Conservation (phyloP, 345 rosid species). For the Brassica carinata region DNA sequence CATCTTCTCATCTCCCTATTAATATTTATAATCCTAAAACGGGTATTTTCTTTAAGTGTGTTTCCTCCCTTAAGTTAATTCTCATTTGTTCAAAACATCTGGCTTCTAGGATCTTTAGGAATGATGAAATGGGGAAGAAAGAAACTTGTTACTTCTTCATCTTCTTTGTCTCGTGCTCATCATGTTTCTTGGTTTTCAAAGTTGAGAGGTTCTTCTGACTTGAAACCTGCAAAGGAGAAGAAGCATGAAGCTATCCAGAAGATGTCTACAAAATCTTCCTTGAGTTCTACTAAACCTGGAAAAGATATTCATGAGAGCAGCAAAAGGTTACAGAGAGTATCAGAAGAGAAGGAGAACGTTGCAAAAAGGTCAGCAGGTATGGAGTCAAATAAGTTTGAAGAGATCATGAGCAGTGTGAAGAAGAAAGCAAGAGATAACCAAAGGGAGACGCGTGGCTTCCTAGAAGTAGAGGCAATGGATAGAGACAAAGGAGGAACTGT, state of each 20-base stretch:
- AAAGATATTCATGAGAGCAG: constrained; percentile 50
- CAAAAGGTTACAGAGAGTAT: constrained; percentile 61
- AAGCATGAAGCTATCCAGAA: constrained; percentile 40
- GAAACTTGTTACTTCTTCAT: constrained; percentile 44
- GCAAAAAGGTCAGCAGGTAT: constrained; percentile 30
- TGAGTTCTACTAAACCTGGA: constrained; percentile 30
- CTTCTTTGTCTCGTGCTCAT: constrained; percentile 51
- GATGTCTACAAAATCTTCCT: constrained; percentile 34
- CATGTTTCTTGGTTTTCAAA: constrained; percentile 64
- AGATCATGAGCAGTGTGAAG: constrained; percentile 46
- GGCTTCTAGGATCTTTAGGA: background rate
- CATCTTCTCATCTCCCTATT: constrained; percentile 29
- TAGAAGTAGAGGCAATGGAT: constrained; percentile 28
- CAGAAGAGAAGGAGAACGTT: constrained; percentile 54
- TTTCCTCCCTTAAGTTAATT: background rate
- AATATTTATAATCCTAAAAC: constrained; percentile 19
- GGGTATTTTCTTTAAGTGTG: background rate
- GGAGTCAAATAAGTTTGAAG: constrained; percentile 47
- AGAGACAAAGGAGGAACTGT: constrained; percentile 44
- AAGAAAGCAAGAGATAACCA: constrained; percentile 48
- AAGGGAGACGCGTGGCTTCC: constrained; percentile 36
- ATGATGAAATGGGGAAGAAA: constrained; percentile 75
- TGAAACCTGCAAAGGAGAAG: constrained; percentile 43
- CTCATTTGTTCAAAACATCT: background rate
- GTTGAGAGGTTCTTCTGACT: constrained; percentile 53